Evolutionary conservation across 83 land plant genomes (phyloP).

Genomic region (Diphasiastrum complanatum): DNA sequence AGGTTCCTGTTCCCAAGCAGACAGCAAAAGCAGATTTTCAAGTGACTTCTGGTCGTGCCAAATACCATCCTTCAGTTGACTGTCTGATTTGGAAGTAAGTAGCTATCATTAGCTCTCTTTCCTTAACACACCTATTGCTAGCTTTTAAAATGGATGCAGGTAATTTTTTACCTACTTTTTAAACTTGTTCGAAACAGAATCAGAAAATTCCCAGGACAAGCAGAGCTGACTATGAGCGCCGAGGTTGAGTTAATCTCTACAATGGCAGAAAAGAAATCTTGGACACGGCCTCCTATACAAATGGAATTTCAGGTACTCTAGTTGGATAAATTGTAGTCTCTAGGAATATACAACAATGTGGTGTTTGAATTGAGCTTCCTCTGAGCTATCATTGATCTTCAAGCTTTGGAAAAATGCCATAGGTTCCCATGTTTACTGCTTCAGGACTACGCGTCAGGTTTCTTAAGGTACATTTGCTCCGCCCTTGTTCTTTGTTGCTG

Average conservation of each 20-base stretch:
- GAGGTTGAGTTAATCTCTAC: constrained; percentile 97
- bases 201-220: constrained; percentile 97
- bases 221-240: constrained; percentile 98
- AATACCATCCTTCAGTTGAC: constrained; percentile 89
- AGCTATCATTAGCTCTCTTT: background rate
- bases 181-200: too few species aligned
- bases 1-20: constrained; percentile 97
- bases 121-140: too few species aligned
- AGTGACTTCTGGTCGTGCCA: constrained; percentile 93
- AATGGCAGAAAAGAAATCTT: constrained; percentile 84
- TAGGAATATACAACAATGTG: background rate
- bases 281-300: constrained; percentile 97
- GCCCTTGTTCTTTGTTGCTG: too few species aligned
- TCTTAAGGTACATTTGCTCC: constrained; percentile 96
- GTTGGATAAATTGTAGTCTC: too few species aligned
- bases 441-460: constrained; percentile 93
- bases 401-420: constrained; percentile 8
- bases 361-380: too few species aligned
- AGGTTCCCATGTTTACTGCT: constrained; percentile 99
- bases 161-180: too few species aligned
- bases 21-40: constrained; percentile 97
- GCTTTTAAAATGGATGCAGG: too few species aligned
- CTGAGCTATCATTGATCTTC: background rate
- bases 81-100: constrained; percentile 98
- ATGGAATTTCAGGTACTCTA: constrained; percentile 92